These are phyloP conservation scores for Ophidiomyces ophidiicola DNA, from an alignment of 2,329 filamentous ascomycete species.

Conservation along the genomic window DNA sequence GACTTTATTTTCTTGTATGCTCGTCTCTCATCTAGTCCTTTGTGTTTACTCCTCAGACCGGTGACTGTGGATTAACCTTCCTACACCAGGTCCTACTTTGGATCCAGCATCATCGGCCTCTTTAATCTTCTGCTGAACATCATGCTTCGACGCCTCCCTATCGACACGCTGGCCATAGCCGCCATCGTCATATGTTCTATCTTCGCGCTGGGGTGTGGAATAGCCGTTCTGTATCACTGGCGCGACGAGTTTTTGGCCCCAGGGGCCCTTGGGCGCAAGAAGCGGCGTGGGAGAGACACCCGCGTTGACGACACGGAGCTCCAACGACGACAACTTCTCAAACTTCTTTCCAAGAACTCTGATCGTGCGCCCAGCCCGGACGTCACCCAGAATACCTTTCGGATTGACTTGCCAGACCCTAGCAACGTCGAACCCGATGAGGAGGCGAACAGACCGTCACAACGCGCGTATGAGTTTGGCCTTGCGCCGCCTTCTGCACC, in stretches of 20 bases:
- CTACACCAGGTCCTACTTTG: conserved; percentile 16
- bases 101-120: conserved; percentile 23
- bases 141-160: conserved; percentile 21
- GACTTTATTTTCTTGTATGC: conserved; percentile 25
- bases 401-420: conserved; percentile 20
- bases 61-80: not conserved
- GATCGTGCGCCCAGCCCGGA: conserved; percentile 21
- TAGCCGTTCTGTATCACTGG: conserved; percentile 19
- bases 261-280: not conserved
- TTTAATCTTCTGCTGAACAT: conserved; percentile 28
- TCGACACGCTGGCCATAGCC: conserved; percentile 20
- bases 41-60: conserved; percentile 3
- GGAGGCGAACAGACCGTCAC: conserved; percentile 16
- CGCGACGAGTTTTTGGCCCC: conserved; percentile 5
- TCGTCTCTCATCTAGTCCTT: not conserved
- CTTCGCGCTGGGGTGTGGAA: conserved; percentile 22
- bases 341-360: conserved; percentile 24
- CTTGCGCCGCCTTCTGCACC: conserved; percentile 8
- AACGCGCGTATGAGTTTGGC: conserved; percentile 12
- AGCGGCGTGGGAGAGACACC: conserved; percentile 11
- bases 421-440: conserved; percentile 15
- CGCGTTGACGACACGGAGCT: conserved; percentile 27
- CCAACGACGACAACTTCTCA: conserved; percentile 30
- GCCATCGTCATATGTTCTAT: conserved; percentile 21
- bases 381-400: conserved; percentile 21